Conservation (phyloP, 768 basidiomycete genomes). For the Hortiboletus campestris region DNA sequence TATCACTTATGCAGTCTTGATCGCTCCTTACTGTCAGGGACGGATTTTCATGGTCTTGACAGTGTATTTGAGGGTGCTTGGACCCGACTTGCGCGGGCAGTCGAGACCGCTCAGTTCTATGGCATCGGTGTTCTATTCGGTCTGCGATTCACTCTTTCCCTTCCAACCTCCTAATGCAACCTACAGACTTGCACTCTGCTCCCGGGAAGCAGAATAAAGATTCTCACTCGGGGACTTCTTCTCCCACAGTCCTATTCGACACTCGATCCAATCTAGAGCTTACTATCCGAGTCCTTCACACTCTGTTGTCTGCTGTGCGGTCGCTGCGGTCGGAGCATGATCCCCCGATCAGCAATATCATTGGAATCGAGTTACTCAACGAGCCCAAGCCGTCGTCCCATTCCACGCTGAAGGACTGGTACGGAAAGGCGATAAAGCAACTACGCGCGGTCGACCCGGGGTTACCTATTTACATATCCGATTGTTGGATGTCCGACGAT, state of each 20-base stretch:
- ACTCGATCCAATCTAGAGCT: slow-evolving; percentile 42
- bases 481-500: slow-evolving; percentile 70
- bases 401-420: slow-evolving; percentile 58
- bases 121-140: slow-evolving; percentile 76
- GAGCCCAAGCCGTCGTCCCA: slow-evolving; percentile 56
- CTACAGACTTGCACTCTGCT: slow-evolving; percentile 68
- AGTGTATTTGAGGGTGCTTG: slow-evolving; percentile 64
- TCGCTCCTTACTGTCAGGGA: slow-evolving; percentile 54
- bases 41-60: slow-evolving; percentile 58
- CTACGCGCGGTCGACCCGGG: slow-evolving; percentile 49
- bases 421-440: slow-evolving; percentile 50
- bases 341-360: slow-evolving; percentile 43
- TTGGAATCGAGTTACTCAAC: slow-evolving; percentile 59
- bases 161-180: slow-evolving; percentile 17
- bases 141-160: slow-evolving; percentile 26
- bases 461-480: slow-evolving; percentile 71
- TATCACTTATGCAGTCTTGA: slow-evolving; percentile 67
- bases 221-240: slow-evolving; percentile 62
- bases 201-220: slow-evolving; percentile 75
- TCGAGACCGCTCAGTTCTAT: slow-evolving; percentile 52
- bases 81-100: slow-evolving; percentile 56
- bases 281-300: slow-evolving; percentile 48
- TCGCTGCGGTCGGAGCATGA: slow-evolving; percentile 51
- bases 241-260: slow-evolving; percentile 48
- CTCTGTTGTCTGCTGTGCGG: slow-evolving; percentile 34